Base-by-base conservation (phyloP, 164 flowering plant species). In the Liriodendron chinense region DNA sequence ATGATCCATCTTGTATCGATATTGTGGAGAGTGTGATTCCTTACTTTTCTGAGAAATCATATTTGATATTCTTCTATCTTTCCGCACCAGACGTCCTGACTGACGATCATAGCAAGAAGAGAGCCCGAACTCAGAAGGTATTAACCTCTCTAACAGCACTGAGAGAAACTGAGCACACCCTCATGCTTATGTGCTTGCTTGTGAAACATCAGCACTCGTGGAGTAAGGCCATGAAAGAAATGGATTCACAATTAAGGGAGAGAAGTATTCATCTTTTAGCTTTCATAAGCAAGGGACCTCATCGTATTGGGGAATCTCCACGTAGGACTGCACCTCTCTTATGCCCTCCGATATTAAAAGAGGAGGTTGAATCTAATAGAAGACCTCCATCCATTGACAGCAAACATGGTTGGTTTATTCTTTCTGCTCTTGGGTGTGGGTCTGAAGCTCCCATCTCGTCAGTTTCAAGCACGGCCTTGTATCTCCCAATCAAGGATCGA, bases 191-290 rank as follows among this genome's bases (percentile, higher is more conserved):
- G 72, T 90, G 95, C 80, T 83, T 82, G 34, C 83, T 91, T 48
- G 94, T 90, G 18, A 89, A 84, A 78, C 89, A 88, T 77, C 82
- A 86, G 78, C 86, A 76, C 21, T 85, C 87, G 22, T 96, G 99
- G 99, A 78, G 69, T 63, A 92, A 85, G 81, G 83, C 84, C 72
- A 86, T 88, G 89, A 89, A 86, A 82, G 91, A 86, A 68, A 78
- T 81, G 80, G 93, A 91, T 80, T 88, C 97, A 69, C 85, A 84
- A 65, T 77, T 94, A 47, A 81, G 98, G 78, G 99, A 94, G 83
- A 92, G 78, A 79, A 77, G 87, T 78, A 92, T 96, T 76, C 99
- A 96, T 86, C 89, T 96, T 25, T 87, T 96, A 65, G 95, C 98
- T 69, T 94, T 91, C 78, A 86, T 96, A 61, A 92, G 98, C 83